Evolutionary conservation across 176 grass and related monocot species (phyloP), one percentile per base, ranked within the genome.

Genomic region (Metroxylon sagu): DNA sequence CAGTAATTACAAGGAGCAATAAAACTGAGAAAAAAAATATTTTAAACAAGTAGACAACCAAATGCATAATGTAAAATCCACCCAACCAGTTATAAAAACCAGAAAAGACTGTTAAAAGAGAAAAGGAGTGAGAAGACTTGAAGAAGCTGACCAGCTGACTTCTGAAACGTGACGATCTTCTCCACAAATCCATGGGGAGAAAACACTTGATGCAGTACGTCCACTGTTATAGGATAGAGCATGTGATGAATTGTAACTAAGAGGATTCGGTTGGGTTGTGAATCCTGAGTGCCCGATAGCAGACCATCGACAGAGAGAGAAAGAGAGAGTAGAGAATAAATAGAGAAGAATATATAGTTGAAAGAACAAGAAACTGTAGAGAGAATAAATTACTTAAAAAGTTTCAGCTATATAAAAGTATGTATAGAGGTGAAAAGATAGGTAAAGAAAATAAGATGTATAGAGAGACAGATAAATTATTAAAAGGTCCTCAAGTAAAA

Each of bases 91-190:
- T 14, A 43, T 43, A 43, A 43, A 43, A 43, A 12, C 35, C 35
- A 43, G 35, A 43, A 43, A 43, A 43, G 35, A 43, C 35, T 43
- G 21, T 23, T 43, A 14, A 43, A 43, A 43, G 31, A 43, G 35
- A 43, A 14, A 72, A 65, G 16, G 76, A 65, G 16, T 71, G 29
- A 73, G 76, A 69, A 49, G 75, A 74, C 52, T 48, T 62, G 8
- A 56, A 76, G 59, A 79, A 71, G 72, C 87, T 85, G 61, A 98
- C 93, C 93, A 67, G 93, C 93, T 67, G 93, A 82, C 79, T 98
- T 98, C 71, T 98, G 93, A 85, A 98, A 98, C 49, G 88, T 98
- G 72, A 98, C 93, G 67, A 98, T 85, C 84, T 98, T 98, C 87
- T 98, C 87, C 59, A 98, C 87, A 85, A 78, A 85, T 78, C 93